Conservation (phyloP, 1,284 basidiomycete species). For the Cryptococcus sp. region DNA sequence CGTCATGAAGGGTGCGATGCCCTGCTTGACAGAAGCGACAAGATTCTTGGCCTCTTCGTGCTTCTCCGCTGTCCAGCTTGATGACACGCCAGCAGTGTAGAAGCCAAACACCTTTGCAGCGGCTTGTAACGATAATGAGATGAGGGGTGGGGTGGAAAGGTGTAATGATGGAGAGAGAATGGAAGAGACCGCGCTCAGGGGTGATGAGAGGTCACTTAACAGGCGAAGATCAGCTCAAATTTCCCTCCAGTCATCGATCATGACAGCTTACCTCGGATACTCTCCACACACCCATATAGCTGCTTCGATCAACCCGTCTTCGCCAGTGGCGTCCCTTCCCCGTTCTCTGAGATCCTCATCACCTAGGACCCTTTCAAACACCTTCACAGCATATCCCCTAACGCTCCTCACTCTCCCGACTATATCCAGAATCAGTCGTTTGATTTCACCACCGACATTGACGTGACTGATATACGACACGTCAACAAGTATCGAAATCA, state of each 20-base stretch:
- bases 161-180: conserved; percentile 55
- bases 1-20: conserved; percentile 59
- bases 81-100: conserved; percentile 74
- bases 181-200: conserved; percentile 61
- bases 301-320: conserved; percentile 81
- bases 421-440: conserved; percentile 83
- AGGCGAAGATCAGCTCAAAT: conserved; percentile 6
- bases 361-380: conserved; percentile 74
- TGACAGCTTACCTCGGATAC: conserved; percentile 70
- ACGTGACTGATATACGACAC: conserved; percentile 81
- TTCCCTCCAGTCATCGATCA: not conserved
- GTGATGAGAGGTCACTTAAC: conserved; percentile 30
- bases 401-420: conserved; percentile 76
- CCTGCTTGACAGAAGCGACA: conserved; percentile 63
- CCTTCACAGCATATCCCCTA: conserved; percentile 73
- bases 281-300: conserved; percentile 96
- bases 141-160: conserved; percentile 63
- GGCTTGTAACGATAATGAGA: conserved; percentile 78
- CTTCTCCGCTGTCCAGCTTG: conserved; percentile 63
- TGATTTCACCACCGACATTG: conserved; percentile 71
- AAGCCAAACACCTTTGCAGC: conserved; percentile 82
- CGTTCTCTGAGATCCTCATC: conserved; percentile 69
- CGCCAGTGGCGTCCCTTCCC: conserved; percentile 60
- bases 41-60: conserved; percentile 60
- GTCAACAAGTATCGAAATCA: conserved; percentile 87